Evolutionary conservation across 331 rosid genomes (phyloP).

Genomic region (Quercus tomentella): DNA sequence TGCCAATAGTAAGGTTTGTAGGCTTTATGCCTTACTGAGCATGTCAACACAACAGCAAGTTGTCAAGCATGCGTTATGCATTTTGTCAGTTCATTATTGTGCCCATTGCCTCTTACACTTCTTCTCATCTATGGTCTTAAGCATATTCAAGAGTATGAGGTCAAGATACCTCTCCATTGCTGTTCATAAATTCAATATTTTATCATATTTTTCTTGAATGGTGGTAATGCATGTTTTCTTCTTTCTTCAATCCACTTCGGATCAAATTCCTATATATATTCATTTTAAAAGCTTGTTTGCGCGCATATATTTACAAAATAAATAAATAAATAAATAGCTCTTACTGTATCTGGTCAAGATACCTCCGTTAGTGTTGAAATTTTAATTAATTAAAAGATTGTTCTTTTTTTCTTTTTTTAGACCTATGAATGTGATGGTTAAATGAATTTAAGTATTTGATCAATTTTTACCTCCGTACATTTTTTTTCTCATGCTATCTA

Average conservation of each 20-base stretch:
- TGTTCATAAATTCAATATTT: constrained; percentile 1
- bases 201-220: background rate
- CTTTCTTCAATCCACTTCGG: background rate
- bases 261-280: background rate
- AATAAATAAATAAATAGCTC: too few species aligned
- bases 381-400: too few species aligned
- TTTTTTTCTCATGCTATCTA: too few species aligned
- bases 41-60: constrained; percentile 20
- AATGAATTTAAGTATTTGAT: too few species aligned
- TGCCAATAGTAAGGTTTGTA: constrained; percentile 32
- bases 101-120: constrained; percentile 1
- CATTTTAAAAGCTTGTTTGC: background rate
- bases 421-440: too few species aligned
- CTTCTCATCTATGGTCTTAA: background rate
- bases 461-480: too few species aligned
- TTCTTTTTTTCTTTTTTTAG: too few species aligned
- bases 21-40: background rate
- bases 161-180: constrained; percentile 40
- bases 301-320: too few species aligned
- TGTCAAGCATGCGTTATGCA: constrained; percentile 25
- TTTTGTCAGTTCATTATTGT: constrained; percentile 38
- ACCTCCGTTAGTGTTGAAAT: background rate
- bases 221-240: background rate
- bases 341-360: background rate
- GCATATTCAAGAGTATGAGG: constrained; percentile 15